Conservation (phyloP, 2,329 filamentous ascomycete species). For the Pseudopithomyces chartarum region DNA sequence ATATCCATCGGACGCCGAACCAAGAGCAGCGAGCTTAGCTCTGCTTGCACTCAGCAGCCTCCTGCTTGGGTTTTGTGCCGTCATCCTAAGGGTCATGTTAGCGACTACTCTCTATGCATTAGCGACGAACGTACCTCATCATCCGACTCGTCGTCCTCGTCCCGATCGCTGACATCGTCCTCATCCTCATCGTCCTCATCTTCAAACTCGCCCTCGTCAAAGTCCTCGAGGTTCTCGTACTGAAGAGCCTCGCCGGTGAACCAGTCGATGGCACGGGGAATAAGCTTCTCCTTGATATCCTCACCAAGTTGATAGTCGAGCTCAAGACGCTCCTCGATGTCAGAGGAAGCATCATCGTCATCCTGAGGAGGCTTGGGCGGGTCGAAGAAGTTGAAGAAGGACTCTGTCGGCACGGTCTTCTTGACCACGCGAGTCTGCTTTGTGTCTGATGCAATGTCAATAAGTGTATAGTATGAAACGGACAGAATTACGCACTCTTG, state of each 20-base stretch:
- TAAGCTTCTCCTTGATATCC: constrained; percentile 99
- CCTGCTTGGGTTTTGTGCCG: constrained; percentile 51
- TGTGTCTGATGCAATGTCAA: constrained; percentile 68
- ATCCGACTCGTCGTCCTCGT: constrained; percentile 68
- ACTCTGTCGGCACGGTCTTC: constrained; percentile 98
- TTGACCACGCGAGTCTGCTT: constrained; percentile 99
- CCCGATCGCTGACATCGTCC: constrained; percentile 78
- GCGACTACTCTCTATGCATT: not conserved
- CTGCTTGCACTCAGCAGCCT: constrained; percentile 53
- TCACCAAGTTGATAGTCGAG: constrained; percentile 98
- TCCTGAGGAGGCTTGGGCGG: constrained; percentile 87
- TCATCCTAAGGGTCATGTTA: constrained; percentile 39
- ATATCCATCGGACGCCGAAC: constrained; percentile 25
- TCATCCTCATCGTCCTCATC: constrained; percentile 94
- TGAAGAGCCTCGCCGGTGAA: constrained; percentile 98
- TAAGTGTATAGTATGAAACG: not conserved
- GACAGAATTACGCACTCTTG: constrained; percentile 77
- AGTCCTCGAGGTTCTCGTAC: constrained; percentile 89
- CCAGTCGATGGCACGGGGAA: constrained; percentile 98
- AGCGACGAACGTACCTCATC: constrained; percentile 41
- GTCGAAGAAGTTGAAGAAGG: constrained; percentile 98
- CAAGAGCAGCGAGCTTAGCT: constrained; percentile 34
- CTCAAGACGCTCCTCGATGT: constrained; percentile 97
- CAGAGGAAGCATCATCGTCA: constrained; percentile 76
- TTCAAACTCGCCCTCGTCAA: constrained; percentile 81